A percentile compares a stretch with the other conserved stretches of the same genome.
Evolutionary conservation across 306 rosid species (phyloP).

Genomic region (Trifolium pratense): DNA sequence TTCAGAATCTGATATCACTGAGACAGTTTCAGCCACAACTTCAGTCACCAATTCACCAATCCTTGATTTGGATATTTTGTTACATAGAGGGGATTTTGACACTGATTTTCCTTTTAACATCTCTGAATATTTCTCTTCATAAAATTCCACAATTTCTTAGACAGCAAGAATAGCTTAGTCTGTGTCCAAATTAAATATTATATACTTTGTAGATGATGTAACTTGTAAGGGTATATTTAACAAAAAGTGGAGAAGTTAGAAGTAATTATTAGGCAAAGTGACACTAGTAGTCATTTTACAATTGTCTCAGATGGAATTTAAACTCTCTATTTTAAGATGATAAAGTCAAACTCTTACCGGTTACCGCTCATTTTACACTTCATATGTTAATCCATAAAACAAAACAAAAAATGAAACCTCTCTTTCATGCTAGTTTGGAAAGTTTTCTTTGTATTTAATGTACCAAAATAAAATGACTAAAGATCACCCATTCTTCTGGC

Average conservation of each 20-base stretch:
- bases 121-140: neutral
- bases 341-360: neutral
- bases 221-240: neutral
- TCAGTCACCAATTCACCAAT: conserved; percentile 71
- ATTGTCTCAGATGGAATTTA: neutral
- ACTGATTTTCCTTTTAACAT: conserved; percentile 46
- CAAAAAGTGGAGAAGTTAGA: neutral
- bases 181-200: neutral
- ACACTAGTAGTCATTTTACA: neutral
- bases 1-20: conserved; percentile 61
- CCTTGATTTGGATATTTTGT: conserved; percentile 52
- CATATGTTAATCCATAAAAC: neutral
- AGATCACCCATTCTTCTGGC: neutral
- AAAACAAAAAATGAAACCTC: neutral
- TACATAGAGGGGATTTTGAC: conserved; percentile 50
- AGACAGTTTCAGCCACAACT: conserved; percentile 65
- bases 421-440: neutral
- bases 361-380: neutral
- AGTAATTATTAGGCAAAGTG: neutral
- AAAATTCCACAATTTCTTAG: neutral
- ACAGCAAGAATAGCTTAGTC: neutral
- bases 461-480: neutral
- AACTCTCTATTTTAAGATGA: neutral
- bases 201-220: neutral
- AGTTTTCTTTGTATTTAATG: too few relatives aligned